Conservation (phyloP, 2,329 filamentous ascomycete genomes). For the Fusarium torreyae region DNA sequence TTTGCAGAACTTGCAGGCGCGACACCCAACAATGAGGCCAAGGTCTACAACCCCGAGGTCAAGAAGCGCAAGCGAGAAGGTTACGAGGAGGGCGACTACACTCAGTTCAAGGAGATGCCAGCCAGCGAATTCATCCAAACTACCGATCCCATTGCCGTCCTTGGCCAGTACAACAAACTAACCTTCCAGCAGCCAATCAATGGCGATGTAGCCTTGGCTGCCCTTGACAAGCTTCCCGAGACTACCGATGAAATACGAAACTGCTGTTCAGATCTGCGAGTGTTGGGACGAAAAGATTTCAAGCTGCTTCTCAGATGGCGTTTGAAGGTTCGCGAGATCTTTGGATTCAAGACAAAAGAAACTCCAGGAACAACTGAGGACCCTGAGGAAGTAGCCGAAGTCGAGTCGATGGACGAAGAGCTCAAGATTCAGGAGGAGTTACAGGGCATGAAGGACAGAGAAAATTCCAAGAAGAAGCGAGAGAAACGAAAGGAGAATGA, state of each 20-base stretch:
- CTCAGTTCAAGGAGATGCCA: constrained; percentile 88
- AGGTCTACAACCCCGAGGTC: constrained; percentile 96
- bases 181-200: constrained; percentile 85
- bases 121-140: constrained; percentile 97
- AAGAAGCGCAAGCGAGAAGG: constrained; percentile 98
- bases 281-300: constrained; percentile 95
- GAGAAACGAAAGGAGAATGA: constrained; percentile 92
- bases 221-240: constrained; percentile 87
- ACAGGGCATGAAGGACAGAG: constrained; percentile 84
- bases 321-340: constrained; percentile 88
- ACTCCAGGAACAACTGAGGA: constrained; percentile 58
- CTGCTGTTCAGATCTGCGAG: constrained; percentile 87
- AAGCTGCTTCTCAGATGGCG: constrained; percentile 91
- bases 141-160: constrained; percentile 90
- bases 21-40: constrained; percentile 95
- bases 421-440: constrained; percentile 90
- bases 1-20: constrained; percentile 92
- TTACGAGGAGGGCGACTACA: constrained; percentile 97
- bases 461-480: constrained; percentile 82
- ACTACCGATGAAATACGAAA: constrained; percentile 86
- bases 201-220: constrained; percentile 88
- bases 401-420: constrained; percentile 95
- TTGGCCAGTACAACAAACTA: constrained; percentile 87
- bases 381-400: constrained; percentile 80
- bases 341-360: constrained; percentile 87